Evolutionary conservation across 2,329 filamentous ascomycete genomes (phyloP), one percentile per base, ranked within the genome.

Genomic region (Aspergillus texensis): DNA sequence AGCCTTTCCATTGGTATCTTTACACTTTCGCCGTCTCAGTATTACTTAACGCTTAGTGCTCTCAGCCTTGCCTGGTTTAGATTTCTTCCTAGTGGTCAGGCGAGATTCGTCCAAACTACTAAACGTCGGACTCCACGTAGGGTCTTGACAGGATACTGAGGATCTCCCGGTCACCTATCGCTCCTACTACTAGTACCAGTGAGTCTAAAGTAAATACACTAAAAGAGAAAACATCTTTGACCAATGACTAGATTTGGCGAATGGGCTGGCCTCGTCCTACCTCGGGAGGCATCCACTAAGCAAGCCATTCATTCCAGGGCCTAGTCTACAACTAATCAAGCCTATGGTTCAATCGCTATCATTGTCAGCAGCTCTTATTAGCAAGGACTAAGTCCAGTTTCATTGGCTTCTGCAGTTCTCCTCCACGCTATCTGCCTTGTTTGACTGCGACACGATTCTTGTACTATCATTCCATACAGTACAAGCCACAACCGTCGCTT

Each of bases 401-500:
- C 9, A 60, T 60, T 60, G 58, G 58, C 28, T 26, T 41, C 46
- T 24, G 16, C 45, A 19, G 32, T 21, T 39, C 26, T 52, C 32
- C 24, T 60, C 48, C 21, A 52, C 26, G 12, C 34, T 53, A 21
- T 54, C 36, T 60, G 58, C 58, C 48, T 60, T 60, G 58, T 60
- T 60, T 54, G 12, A 52, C 48, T 60, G 26, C 48, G 34, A 30
- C 46, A 30, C 48, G 39, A 59, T 52, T 59, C 57, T 52, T 59
- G 57, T 52, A 43, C 57, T 43, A 45, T 53, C 48, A 53, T 30
- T 28, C 39, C 26, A 43, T 28, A 21, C 16, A 32, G 32, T 28
- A 43, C 58, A 60, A 60, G 58, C 58, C 58, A 60, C 58, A 60
- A 53, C 58, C 36, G 48, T 36, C 48, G 45, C 57, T 34, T 36